phyloP scores from a whole-genome alignment of 2,329 filamentous ascomycete species.

The Saccharata proteae region DNA sequence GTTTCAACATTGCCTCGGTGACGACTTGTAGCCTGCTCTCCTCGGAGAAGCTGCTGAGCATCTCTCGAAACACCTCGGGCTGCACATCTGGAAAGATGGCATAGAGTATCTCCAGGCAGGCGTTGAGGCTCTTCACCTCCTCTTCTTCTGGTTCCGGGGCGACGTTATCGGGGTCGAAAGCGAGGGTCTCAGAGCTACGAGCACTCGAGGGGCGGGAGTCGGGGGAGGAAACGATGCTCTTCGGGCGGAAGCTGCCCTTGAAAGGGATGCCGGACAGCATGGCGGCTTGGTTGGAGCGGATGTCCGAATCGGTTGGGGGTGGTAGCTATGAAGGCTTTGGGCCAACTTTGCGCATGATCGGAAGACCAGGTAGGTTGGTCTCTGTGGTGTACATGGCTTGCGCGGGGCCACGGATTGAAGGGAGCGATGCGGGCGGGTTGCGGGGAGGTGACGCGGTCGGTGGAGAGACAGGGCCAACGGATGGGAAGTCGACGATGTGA shows the following conservation, averaged over 20 bases:
- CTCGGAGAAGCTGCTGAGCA: constrained; percentile 61
- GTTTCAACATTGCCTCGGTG: constrained; percentile 64
- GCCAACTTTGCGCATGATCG: too few species aligned
- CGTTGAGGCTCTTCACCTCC: constrained; percentile 58
- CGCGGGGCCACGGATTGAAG: too few species aligned
- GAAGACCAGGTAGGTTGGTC: too few species aligned
- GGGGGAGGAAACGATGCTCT: background rate
- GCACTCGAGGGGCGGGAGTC: background rate
- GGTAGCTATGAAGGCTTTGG: too few species aligned
- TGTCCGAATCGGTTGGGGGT: too few species aligned
- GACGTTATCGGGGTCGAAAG: constrained; percentile 2
- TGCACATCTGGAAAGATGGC: constrained; percentile 71
- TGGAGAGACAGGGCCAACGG: too few species aligned
- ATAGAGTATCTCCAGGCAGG: constrained; percentile 53
- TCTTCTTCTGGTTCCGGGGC: constrained; percentile 34
- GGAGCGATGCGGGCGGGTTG: too few species aligned
- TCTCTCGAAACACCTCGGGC: constrained; percentile 70
- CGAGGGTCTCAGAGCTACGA: background rate
- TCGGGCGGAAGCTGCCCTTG: background rate
- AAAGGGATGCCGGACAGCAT: background rate
- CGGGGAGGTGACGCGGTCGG: too few species aligned
- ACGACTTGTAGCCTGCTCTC: constrained; percentile 68
- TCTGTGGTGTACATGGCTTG: too few species aligned
- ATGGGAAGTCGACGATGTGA: too few species aligned
- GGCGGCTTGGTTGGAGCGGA: too few species aligned